Conservation (phyloP, 2,329 filamentous ascomycete genomes). For the Pseudogymnoascus sp. region DNA sequence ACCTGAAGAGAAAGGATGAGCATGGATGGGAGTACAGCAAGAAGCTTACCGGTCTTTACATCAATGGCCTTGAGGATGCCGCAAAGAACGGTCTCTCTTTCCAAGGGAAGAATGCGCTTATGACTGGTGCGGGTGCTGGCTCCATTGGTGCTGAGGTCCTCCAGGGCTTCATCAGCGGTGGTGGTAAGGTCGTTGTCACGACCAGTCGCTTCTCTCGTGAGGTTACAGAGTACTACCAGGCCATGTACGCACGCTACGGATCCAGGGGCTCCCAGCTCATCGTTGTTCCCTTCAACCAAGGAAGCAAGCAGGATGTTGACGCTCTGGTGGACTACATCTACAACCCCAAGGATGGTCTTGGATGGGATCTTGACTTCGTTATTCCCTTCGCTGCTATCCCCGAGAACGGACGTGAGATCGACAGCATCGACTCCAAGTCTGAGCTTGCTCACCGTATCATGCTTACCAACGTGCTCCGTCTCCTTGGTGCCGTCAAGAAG, state of each 20-base stretch:
- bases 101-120: slow-evolving; percentile 89
- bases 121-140: slow-evolving; percentile 96
- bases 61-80: slow-evolving; percentile 84
- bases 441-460: slow-evolving; percentile 98
- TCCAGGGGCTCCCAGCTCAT: slow-evolving; percentile 92
- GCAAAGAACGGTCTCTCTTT: slow-evolving; percentile 84
- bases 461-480: slow-evolving; percentile 91
- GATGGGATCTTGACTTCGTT: slow-evolving; percentile 96
- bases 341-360: slow-evolving; percentile 88
- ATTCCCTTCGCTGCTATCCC: slow-evolving; percentile 96
- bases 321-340: slow-evolving; percentile 94
- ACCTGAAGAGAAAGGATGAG: slow-evolving; percentile 87
- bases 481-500: slow-evolving; percentile 82
- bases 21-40: slow-evolving; percentile 99
- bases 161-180: slow-evolving; percentile 91
- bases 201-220: slow-evolving; percentile 94
- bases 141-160: slow-evolving; percentile 97
- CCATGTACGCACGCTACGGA: slow-evolving; percentile 93
- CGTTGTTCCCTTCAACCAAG: slow-evolving; percentile 98
- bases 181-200: slow-evolving; percentile 93
- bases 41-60: slow-evolving; percentile 87
- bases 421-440: slow-evolving; percentile 92
- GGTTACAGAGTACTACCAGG: slow-evolving; percentile 98
- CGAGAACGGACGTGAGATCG: slow-evolving; percentile 95
- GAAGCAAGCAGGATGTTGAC: slow-evolving; percentile 95